Evolutionary conservation across 2,329 filamentous ascomycete species (phyloP).

Genomic region (Grosmannia penicillata): DNA sequence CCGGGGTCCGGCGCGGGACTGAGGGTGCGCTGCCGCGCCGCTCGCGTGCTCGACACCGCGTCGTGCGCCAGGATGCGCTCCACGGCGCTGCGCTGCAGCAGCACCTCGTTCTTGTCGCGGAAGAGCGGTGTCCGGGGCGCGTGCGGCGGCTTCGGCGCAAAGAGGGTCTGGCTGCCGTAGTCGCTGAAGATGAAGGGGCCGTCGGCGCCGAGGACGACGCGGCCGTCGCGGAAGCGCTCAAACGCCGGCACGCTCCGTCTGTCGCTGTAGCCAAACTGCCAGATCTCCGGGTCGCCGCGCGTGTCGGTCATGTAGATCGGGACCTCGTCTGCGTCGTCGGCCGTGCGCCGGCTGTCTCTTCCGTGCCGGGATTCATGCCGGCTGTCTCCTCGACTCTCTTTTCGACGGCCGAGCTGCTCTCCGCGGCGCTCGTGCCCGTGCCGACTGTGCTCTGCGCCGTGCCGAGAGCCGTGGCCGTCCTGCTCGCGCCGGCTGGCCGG

Average conservation of each 20-base stretch:
- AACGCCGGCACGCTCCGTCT: conserved; percentile 59
- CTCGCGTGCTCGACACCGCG: too few relatives aligned
- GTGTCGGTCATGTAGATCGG: conserved; percentile 49
- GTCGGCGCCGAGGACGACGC: conserved; percentile 54
- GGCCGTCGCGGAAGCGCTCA: conserved; percentile 51
- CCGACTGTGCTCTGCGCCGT: too few relatives aligned
- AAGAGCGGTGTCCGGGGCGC: conserved; percentile 25
- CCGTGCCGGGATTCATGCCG: too few relatives aligned
- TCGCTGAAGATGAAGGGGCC: conserved; percentile 50
- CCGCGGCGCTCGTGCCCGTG: too few relatives aligned
- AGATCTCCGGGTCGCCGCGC: conserved; percentile 62
- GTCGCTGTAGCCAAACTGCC: conserved; percentile 60
- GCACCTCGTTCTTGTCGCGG: conserved; percentile 26
- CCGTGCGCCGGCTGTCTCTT: too few relatives aligned
- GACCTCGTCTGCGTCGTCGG: conserved; percentile 3
- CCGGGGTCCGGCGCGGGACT: too few relatives aligned
- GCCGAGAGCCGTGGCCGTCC: too few relatives aligned
- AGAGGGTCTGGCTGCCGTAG: conserved; percentile 41
- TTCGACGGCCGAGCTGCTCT: too few relatives aligned
- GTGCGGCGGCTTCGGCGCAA: conserved; percentile 30
- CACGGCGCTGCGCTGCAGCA: conserved; percentile 25
- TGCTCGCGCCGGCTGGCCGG: too few relatives aligned
- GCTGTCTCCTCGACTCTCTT: not conserved
- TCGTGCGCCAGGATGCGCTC: too few relatives aligned
- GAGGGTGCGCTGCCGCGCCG: too few relatives aligned